Evolutionary conservation across 2,329 filamentous ascomycete species (phyloP).

Genomic region (Elsinoe ampelina): DNA sequence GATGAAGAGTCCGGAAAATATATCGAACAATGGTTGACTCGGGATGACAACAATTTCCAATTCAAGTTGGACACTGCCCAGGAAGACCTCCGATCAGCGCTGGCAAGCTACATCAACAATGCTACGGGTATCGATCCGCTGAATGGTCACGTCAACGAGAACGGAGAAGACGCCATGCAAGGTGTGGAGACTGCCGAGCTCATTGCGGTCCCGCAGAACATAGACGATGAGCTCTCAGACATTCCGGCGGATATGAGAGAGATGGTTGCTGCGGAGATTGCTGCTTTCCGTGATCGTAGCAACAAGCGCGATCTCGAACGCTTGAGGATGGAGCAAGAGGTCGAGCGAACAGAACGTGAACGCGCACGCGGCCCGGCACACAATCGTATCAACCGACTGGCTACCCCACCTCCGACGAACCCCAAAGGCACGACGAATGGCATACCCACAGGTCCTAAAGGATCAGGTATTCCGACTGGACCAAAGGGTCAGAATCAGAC

Average conservation of each 20-base stretch:
- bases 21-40: slow-evolving; percentile 67
- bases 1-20: slow-evolving; percentile 79
- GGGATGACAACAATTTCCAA: slow-evolving; percentile 51
- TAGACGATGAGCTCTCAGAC: slow-evolving; percentile 86
- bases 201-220: slow-evolving; percentile 69
- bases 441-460: slow-evolving; percentile 65
- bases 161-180: slow-evolving; percentile 51
- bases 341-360: slow-evolving; percentile 75
- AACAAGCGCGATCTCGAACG: slow-evolving; percentile 83
- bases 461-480: slow-evolving; percentile 65
- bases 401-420: slow-evolving; percentile 54
- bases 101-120: slow-evolving; percentile 11
- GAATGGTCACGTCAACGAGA: slow-evolving; percentile 24
- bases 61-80: slow-evolving; percentile 62
- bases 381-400: slow-evolving; percentile 54
- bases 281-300: slow-evolving; percentile 85
- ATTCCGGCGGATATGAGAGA: slow-evolving; percentile 95
- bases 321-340: slow-evolving; percentile 77
- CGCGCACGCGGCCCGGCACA: slow-evolving; percentile 50
- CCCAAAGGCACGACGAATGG: slow-evolving; percentile 61
- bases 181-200: slow-evolving; percentile 65
- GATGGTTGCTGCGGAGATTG: slow-evolving; percentile 86
- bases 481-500: slow-evolving; percentile 54
- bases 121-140: slow-evolving; percentile 26
- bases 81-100: slow-evolving; percentile 42